Conservation (phyloP, 73 alveolate species). For the Tetrahymena thermophila region DNA sequence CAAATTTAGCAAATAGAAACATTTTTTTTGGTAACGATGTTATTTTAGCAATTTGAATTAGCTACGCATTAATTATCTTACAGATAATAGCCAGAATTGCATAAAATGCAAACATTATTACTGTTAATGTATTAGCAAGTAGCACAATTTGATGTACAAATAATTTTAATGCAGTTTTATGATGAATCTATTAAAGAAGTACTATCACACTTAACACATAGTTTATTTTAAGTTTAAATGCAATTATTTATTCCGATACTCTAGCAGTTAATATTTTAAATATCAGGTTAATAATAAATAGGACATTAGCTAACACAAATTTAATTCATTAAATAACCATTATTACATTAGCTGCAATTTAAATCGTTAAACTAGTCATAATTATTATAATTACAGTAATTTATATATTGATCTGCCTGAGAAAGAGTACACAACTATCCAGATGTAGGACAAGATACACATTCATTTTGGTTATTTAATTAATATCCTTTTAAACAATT, state of each 20-base stretch:
- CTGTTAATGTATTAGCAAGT: neutral
- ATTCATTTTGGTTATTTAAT: no score
- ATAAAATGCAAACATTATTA: neutral
- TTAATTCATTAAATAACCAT: neutral
- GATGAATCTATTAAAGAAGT: neutral
- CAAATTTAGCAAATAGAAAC: neutral
- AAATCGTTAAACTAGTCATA: neutral
- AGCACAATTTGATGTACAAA: neutral
- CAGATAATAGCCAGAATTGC: neutral
- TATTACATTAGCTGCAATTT: neutral
- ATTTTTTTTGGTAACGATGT: neutral
- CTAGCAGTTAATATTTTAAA: neutral
- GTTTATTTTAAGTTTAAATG: neutral
- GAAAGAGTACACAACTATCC: neutral
- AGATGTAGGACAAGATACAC: neutral
- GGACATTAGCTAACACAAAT: neutral
- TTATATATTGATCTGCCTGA: neutral
- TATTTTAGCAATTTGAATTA: neutral
- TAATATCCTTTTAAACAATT: neutral
- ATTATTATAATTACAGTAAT: neutral
- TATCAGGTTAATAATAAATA: neutral
- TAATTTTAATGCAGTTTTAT: neutral
- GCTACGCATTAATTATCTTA: neutral
- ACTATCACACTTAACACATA: neutral
- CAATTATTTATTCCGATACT: neutral